Evolutionary conservation across 176 grass and related monocot species (phyloP), one percentile per base, ranked within the genome.

Genomic region (Urochloa ruziziensis): DNA sequence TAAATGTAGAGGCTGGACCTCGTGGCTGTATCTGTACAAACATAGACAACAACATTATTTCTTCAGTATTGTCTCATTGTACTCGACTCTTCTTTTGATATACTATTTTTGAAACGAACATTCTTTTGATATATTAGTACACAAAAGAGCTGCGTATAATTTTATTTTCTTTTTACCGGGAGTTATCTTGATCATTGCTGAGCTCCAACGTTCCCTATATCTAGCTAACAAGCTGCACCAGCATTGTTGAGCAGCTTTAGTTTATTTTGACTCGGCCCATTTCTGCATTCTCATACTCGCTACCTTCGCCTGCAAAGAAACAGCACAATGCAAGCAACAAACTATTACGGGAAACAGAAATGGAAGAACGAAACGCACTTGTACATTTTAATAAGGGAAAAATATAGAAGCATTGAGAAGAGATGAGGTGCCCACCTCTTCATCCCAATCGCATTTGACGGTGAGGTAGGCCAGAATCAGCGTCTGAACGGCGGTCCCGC

Each of bases 401-500:
- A 28, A 30, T 30, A 29, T 15, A 30, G 27, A 30, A 62, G 27
- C 27, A 16, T n/a, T n/a, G 15, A 25, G 32, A 59, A 87, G n/a
- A 54, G 39, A 40, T 40, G 39, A 40, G 52, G 4, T n/a, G 11
- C 35, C 18, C 36, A 87, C 91, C 88, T 90, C 86, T 79, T 90
- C 80, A 36, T 93, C 73, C 91, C 88, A 93, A 3, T 90, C 91
- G 42, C 86, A 89, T 80, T 63, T 78, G 42, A 71, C 48, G 23
- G 88, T 90, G 42, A 94, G 76, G 23, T 82, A 83, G 34, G 30
- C 61, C 6, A 93, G 48, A 23, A 90, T 53, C 37, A 90, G 10
- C 2, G 91, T 90, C n/a, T 94, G 91, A 37, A 88, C 70, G 5
- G 81, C 82, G 6, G 85, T 90, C 7, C 88, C 91, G 2, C 84